These are phyloP conservation scores for Tylopilus plumbeoviolaceoides DNA, from an alignment of 768 basidiomycete species.

Conservation along the genomic window DNA sequence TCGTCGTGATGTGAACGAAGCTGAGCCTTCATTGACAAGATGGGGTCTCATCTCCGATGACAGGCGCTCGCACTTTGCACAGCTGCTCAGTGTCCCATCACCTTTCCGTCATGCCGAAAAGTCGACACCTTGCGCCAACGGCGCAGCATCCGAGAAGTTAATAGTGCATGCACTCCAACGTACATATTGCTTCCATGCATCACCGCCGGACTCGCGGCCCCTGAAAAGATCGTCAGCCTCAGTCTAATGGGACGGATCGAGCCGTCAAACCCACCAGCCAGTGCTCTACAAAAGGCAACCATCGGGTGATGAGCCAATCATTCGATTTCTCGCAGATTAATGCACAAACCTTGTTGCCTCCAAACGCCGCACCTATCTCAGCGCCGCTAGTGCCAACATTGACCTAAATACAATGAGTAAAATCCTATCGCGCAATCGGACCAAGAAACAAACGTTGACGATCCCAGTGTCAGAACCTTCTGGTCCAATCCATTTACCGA, in stretches of 20 bases:
- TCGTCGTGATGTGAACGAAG: conserved; percentile 27
- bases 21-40: conserved; percentile 12
- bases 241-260: conserved; percentile 11
- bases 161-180: conserved; percentile 91
- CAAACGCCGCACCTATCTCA: conserved; percentile 84
- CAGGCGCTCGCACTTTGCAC: conserved; percentile 3
- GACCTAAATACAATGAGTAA: conserved; percentile 36
- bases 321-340: conserved; percentile 13
- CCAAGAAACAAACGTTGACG: conserved; percentile 63
- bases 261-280: conserved; percentile 57
- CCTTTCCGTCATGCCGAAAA: conserved; percentile 49
- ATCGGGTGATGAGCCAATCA: conserved; percentile 8
- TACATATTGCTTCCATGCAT: conserved; percentile 98
- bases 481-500: conserved; percentile 92
- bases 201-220: conserved; percentile 96
- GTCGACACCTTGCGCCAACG: conserved; percentile 89
- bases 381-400: conserved; percentile 69
- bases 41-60: conserved; percentile 8
- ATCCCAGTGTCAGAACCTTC: conserved; percentile 88
- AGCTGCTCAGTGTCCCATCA: conserved; percentile 3
- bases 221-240: conserved; percentile 35
- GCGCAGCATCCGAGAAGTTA: conserved; percentile 87
- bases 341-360: conserved; percentile 77
- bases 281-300: conserved; percentile 53
- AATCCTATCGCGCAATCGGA: background rate